Percentiles rank a stretch among this genome's conserved stretches.
Conservation (phyloP, 78 protist species). For the Bigelowiella natans region DNA sequence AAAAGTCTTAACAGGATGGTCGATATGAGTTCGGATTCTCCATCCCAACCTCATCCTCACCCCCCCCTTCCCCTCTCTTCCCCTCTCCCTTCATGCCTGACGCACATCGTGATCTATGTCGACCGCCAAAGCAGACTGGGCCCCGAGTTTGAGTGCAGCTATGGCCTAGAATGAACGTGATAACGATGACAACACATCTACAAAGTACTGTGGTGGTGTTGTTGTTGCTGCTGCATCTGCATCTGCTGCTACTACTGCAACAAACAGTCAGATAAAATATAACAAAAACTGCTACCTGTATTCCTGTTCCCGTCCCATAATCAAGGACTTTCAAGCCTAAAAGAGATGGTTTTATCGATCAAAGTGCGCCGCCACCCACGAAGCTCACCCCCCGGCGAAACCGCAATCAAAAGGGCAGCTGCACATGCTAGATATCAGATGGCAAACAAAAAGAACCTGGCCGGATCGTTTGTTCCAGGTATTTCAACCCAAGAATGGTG, state of each 20-base stretch:
- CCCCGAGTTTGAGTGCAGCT: neutral
- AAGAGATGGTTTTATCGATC: no score
- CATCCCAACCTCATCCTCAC: no score
- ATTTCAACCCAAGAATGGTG: neutral
- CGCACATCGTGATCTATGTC: neutral
- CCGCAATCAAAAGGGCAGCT: no score
- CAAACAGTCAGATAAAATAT: no score
- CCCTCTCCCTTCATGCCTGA: no score
- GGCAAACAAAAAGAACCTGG: neutral
- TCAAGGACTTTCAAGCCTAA: neutral
- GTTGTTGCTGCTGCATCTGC: neutral
- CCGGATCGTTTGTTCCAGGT: neutral
- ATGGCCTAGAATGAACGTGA: neutral
- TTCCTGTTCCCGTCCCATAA: neutral
- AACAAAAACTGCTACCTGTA: no score
- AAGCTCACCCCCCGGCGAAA: no score
- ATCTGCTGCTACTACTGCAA: neutral
- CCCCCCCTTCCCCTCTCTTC: no score
- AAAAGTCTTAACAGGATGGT: no score
- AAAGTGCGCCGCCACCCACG: no score
- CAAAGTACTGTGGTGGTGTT: neutral
- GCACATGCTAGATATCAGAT: neutral
- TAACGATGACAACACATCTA: neutral
- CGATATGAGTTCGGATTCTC: no score
- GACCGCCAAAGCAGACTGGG: neutral